Evolutionary conservation across 1,284 basidiomycete species (phyloP).

Genomic region (Anthracocystis walkeri): DNA sequence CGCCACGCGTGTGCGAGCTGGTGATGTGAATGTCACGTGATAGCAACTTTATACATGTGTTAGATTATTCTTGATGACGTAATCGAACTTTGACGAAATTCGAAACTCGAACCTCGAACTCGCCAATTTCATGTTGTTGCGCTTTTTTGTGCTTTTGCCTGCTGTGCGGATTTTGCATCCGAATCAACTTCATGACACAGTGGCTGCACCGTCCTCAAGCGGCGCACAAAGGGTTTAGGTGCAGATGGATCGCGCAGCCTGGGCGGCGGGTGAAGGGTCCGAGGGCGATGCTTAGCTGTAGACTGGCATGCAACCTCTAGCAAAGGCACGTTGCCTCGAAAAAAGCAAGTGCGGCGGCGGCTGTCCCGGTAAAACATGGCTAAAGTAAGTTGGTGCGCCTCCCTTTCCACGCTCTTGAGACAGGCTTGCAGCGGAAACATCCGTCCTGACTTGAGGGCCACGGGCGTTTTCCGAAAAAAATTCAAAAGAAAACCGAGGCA

Average conservation of each 20-base stretch:
- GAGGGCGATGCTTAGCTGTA: neutral
- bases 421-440: slow-evolving; percentile 17
- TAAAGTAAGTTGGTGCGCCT: neutral
- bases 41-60: neutral
- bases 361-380: slow-evolving; percentile 4
- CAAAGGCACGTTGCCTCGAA: neutral
- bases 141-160: neutral
- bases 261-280: slow-evolving; percentile 7
- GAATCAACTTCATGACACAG: too few relatives aligned
- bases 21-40: slow-evolving; percentile 16
- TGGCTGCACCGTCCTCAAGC: neutral
- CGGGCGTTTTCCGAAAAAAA: slow-evolving; percentile 17
- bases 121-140: neutral
- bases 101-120: neutral
- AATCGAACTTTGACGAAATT: slow-evolving; percentile 19
- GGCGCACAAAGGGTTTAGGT: neutral
- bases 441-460: slow-evolving; percentile 1
- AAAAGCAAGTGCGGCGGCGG: too few relatives aligned
- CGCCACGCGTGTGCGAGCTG: slow-evolving; percentile 15
- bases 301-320: neutral
- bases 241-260: neutral
- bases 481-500: slow-evolving; percentile 9
- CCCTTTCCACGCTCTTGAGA: neutral
- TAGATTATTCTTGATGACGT: slow-evolving; percentile 17
- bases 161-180: neutral